Evolutionary conservation across 306 rosid species (phyloP), one percentile per base, ranked within the genome.

Genomic region (Sesbania bispinosa): DNA sequence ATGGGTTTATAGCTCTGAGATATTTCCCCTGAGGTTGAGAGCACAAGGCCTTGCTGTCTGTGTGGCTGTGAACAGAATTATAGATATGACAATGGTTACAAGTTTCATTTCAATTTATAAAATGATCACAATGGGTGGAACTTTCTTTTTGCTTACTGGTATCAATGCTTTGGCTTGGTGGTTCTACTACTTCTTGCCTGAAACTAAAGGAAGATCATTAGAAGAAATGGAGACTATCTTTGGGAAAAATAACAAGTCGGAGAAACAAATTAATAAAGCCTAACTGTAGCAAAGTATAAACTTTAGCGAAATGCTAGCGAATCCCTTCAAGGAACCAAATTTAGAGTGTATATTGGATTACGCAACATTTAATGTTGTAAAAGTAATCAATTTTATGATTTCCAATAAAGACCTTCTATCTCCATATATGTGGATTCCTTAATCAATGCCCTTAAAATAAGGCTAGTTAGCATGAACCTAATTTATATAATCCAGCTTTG

Each of bases 1-100:
- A 0, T 88, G 95, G 88, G 95, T 92, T 16, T 92, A 92, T 46
- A 82, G 90, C 39, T 69, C 92, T 2, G 98, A 89, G 84, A 89
- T 88, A 21, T 92, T 88, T 9, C 96, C 98, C 0, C 26, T 82
- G 50, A 85, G 66, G 74, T 62, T 92, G 30, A 84, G 96, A 19
- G 96, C 95, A 19, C 96, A 86, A 13, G 98, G 96, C 0, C 55
- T 64, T 8, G 77, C 87, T 3, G 14, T 89, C 23, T 76, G 91
- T 11, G 90, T 85, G 38, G 87, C 83, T 7, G 91, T 88, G 69
- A 92, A 88, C 27, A 88, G 95, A 24, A 1, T 67, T 24, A 58
- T 68, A 39, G 83, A 85, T 45, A 94, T 88, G 2, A 19, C 55
- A 0, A 72, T 89, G 57, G 79, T 88, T 0, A 67, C 80, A 3